These are phyloP conservation scores for Barnettozyma botsteinii DNA, from an alignment of 805 yeast genomes.

Conservation along the genomic window DNA sequence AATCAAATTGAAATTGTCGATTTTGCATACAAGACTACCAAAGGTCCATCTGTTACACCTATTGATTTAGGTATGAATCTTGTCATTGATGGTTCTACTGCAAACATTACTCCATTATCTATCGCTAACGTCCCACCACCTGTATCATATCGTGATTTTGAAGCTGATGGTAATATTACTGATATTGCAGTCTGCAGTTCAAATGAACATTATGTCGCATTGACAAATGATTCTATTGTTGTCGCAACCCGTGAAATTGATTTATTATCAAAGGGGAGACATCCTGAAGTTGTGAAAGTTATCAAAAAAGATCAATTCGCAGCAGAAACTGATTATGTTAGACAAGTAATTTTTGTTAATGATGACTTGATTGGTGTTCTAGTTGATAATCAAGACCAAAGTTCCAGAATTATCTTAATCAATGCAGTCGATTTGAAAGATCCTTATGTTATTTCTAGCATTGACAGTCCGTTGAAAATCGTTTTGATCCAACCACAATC, in stretches of 20 bases:
- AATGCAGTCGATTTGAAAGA: slow-evolving; percentile 38
- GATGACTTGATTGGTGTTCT: slow-evolving; percentile 53
- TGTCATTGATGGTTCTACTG: slow-evolving; percentile 71
- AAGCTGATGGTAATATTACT: slow-evolving; percentile 45
- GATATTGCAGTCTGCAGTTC: slow-evolving; percentile 61
- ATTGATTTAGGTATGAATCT: slow-evolving; percentile 71
- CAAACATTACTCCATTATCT: slow-evolving; percentile 75
- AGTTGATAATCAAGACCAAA: slow-evolving; percentile 41
- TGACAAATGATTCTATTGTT: slow-evolving; percentile 42
- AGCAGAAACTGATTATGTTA: slow-evolving; percentile 39
- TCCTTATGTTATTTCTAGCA: slow-evolving; percentile 36
- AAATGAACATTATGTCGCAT: slow-evolving; percentile 53
- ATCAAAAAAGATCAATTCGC: slow-evolving; percentile 31
- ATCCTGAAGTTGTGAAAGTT: slow-evolving; percentile 33
- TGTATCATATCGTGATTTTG: slow-evolving; percentile 63
- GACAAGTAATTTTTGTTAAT: slow-evolving; percentile 58
- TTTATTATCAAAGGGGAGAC: slow-evolving; percentile 41
- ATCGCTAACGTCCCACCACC: slow-evolving; percentile 96
- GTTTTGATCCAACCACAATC: slow-evolving; percentile 52
- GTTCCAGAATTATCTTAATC: slow-evolving; percentile 47
- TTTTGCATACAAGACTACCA: slow-evolving; percentile 53
- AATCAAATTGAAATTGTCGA: slow-evolving; percentile 55
- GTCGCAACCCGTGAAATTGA: slow-evolving; percentile 42
- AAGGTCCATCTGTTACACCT: slow-evolving; percentile 67
- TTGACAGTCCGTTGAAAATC: slow-evolving; percentile 44